Base-by-base conservation (phyloP, 768 basidiomycete genomes). In the Dioszegia aurantiaca region DNA sequence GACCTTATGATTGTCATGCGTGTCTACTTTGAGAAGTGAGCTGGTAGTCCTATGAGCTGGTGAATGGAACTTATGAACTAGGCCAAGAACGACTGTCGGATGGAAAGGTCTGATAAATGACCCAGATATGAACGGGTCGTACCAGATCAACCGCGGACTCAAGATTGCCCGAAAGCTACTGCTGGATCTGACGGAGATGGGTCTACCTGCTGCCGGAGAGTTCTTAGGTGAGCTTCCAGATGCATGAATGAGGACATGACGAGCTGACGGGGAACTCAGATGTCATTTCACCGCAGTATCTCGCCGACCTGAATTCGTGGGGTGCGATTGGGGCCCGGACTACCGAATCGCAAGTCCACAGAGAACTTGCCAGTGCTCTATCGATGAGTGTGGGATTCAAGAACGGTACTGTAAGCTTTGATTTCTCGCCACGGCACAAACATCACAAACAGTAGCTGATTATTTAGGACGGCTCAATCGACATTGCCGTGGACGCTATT, bases 91-190 rank as follows among this genome's bases (percentile, higher is more conserved):
- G 6, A 97, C 94, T 0, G 87, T 98, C 46, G 95, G 95, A 26
- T 99, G 94, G 94, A 99, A 99, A 77, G 94, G 94, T 36, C 84
- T 98, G 62, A 97, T 98, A 78, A 98, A 97, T 73, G 92, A 97
- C 70, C 93, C 94, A 5, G 89, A 90, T 54, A 85, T 97, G 80
- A 92, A 97, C 77, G 83, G 86, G 27, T 77, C 77, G 70, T 97
- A 89, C 84, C 88, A 91, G 65, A 98, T 98, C 78, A 99, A 99
- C 83, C 88, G 87, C 67, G 95, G 95, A 17, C 82, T 99, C 28
- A 86, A 92, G 27, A 83, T 86, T 48, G 94, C 91, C 1, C 87
- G 95, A 37, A 84, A 84, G 4, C 80, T 97, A 31, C 84, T 99
- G 26, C 82, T 97, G 39, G 89, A 98, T 59, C 80, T 99, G 41